Evolutionary conservation across 129 eudicot genomes (phyloP), one percentile per base, ranked within the genome.

Genomic region (Rutidosis leptorrhynchoides): DNA sequence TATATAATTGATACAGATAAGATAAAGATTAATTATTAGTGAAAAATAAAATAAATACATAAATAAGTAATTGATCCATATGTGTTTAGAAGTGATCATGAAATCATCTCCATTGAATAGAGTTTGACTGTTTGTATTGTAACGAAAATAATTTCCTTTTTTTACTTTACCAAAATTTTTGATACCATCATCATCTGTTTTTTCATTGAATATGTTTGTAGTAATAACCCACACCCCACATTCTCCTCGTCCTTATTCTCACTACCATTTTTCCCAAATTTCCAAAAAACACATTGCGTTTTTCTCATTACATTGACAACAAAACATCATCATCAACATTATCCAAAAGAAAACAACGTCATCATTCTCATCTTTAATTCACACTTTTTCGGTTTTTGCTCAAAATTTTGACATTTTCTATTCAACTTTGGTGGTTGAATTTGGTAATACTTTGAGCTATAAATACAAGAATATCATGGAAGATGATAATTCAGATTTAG

Each of bases 161-260:
- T 57, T 21, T 30, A 43, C 49, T 57, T 77, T 48, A n/a, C 66
- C 54, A 45, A 7, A 16, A 64, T 22, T 14, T 73, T 57, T 68
- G 58, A 51, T 58, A 56, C 66, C 63, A 15, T 52, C 20, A n/a
- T n/a, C n/a, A 7, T 40, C 46, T 40, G 5, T 2, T 40, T 1
- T 9, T 48, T 40, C 8, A 70, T 16, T 65, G 40, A n/a, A 62
- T 66, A 56, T 32, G 71, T 64, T 53, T 66, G 74, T 35, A 2
- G 45, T 54, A 72, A 84, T 60, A 73, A 85, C 93, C n/a, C 80
- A 82, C 89, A 83, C 85, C 87, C 80, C 89, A 85, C 85, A 74
- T 81, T 83, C 77, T 59, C 77, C 77, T 64, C 78, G 49, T 73
- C 71, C 61, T 68, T 81, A 33, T 73, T 15, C 78, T 56, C 59